Evolutionary conservation across 805 yeast genomes (phyloP), one percentile per base, ranked within the genome.

Genomic region (Lipomyces oligophaga): DNA sequence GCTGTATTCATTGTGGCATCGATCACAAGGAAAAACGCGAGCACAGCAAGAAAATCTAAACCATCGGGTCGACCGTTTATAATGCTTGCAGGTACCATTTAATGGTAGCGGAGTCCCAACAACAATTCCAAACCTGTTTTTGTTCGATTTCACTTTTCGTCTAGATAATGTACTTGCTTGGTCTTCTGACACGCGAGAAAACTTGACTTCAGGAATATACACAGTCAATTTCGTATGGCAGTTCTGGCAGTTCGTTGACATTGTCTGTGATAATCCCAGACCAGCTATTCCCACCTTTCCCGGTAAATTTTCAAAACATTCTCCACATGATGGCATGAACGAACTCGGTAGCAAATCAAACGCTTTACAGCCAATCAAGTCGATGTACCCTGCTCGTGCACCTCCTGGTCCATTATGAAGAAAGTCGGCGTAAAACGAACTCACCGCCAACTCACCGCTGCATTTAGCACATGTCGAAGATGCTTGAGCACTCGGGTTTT

Each of bases 31-130:
- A 43, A 64, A 70, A 5, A 70, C 72, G 36, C 67, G 61, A 38
- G 60, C 58, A 45, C 74, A 70, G 60, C 74, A 70, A 25, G 68
- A 57, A 57, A 70, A 70, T 34, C 74, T 53, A 53, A 70, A 69
- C 74, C 74, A 70, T 21, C 74, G 57, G 24, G 57, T 59, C 4
- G 73, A 69, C 42, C 67, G 66, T 34, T 62, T 61, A 57, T 70
- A 70, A 48, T 70, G 74, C 33, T 53, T 49, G 49, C 74, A 70
- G 2, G 68, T 55, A 0, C 71, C 74, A 16, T 64, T 60, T 22
- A 62, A 46, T 3, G 73, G 71, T 34, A 69, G 56, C 2, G 72
- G 65, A 28, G 63, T 63, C 20, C 73, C 73, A 4, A 65, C 67
- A 1, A 59, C 58, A 20, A 69, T 54, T 3, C 62, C 61, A 15